Percentiles rank a stretch among this genome's conserved stretches.
These are phyloP conservation scores for Chernovozyma sophiae-reginae DNA, from an alignment of 1,139 yeast species.

Conservation along the genomic window DNA sequence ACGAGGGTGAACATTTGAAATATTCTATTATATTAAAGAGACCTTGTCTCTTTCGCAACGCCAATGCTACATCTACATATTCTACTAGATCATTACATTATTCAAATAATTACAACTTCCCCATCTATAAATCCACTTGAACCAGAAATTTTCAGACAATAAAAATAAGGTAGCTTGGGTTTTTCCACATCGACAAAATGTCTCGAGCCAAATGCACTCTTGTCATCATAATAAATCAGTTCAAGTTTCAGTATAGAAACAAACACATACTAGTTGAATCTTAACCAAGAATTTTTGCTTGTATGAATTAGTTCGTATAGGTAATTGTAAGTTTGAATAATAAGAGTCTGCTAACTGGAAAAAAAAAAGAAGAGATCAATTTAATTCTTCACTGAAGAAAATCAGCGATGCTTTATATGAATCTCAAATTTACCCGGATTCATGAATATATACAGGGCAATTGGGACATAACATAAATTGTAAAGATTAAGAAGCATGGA, in stretches of 20 bases:
- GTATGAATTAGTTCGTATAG: neutral
- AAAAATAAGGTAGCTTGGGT: constrained; percentile 77
- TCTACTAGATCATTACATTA: too few relatives aligned
- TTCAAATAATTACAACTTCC: too few relatives aligned
- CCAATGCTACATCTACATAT: too few relatives aligned
- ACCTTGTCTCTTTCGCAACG: too few relatives aligned
- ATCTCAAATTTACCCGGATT: neutral
- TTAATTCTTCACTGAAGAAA: too few relatives aligned
- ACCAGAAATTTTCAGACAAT: constrained; percentile 24
- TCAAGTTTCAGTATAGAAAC: neutral
- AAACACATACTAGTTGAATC: neutral
- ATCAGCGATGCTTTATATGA: constrained; percentile 1
- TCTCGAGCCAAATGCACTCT: constrained; percentile 98
- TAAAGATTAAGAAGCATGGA: too few relatives aligned
- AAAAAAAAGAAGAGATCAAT: neutral
- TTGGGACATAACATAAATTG: too few relatives aligned
- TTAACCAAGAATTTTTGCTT: neutral
- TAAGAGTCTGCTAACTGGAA: too few relatives aligned
- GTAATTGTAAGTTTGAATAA: too few relatives aligned
- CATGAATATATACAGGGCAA: neutral
- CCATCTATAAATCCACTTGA: neutral
- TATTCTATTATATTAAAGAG: too few relatives aligned
- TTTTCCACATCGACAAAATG: constrained; percentile 88
- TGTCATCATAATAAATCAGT: constrained; percentile 53
- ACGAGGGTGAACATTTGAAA: too few relatives aligned